Evolutionary conservation across 2,329 filamentous ascomycete species (phyloP).

Genomic region (Aspergillus arachidicola): DNA sequence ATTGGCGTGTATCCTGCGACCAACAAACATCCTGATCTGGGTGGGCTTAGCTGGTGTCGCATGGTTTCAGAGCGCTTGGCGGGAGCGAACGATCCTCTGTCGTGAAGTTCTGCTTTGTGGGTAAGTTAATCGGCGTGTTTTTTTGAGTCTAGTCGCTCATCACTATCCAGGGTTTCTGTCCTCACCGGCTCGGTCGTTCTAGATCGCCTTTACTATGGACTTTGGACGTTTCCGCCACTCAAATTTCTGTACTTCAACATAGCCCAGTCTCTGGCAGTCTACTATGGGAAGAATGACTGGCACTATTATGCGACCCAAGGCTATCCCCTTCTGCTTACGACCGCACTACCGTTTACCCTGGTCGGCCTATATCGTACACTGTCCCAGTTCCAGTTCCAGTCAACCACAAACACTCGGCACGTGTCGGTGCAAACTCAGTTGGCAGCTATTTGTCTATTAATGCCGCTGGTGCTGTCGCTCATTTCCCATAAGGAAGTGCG

Average conservation of each 20-base stretch:
- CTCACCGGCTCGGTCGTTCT: constrained; percentile 66
- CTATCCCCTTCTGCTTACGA: constrained; percentile 82
- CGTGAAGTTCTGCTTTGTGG: constrained; percentile 67
- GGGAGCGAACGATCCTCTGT: constrained; percentile 54
- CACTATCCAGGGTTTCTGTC: constrained; percentile 52
- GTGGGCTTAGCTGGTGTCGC: constrained; percentile 62
- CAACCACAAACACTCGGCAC: constrained; percentile 32
- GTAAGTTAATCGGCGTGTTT: constrained; percentile 26
- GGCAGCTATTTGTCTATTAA: constrained; percentile 61
- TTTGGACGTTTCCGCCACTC: constrained; percentile 86
- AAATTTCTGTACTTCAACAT: constrained; percentile 92
- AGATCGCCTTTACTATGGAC: constrained; percentile 78
- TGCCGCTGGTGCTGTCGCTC: constrained; percentile 67
- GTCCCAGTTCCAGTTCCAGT: constrained; percentile 40
- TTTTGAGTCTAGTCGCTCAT: constrained; percentile 11
- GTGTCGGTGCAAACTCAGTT: constrained; percentile 56
- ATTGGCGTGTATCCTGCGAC: constrained; percentile 79
- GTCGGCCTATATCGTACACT: constrained; percentile 62
- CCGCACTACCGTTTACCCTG: constrained; percentile 75
- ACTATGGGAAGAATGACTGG: constrained; percentile 87
- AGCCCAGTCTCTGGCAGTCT: constrained; percentile 80
- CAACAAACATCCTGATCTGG: constrained; percentile 90
- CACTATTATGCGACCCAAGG: constrained; percentile 95
- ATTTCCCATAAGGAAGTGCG: constrained; percentile 96
- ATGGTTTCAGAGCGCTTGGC: constrained; percentile 48